phyloP scores from a whole-genome alignment of 805 yeast genomes.

The Clavispora carvajalis region DNA sequence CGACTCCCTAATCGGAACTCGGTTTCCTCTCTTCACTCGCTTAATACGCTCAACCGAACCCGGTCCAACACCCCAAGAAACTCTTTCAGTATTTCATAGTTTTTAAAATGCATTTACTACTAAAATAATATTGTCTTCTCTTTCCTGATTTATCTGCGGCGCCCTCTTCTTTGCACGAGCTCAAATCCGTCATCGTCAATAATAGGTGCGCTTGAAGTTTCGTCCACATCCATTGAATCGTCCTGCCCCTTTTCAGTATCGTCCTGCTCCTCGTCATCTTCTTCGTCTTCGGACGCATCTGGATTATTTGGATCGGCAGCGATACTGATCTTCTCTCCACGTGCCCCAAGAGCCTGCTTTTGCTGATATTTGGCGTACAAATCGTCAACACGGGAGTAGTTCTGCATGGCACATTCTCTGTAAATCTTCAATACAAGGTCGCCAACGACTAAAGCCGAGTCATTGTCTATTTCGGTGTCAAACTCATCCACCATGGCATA shows the following conservation, averaged over 20 bases:
- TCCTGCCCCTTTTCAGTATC: constrained; percentile 17
- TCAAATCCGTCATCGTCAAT: constrained; percentile 96
- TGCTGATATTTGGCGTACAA: constrained; percentile 56
- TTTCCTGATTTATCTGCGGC: constrained; percentile 39
- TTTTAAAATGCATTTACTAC: background rate
- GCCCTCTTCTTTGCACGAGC: constrained; percentile 70
- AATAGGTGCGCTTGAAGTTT: constrained; percentile 47
- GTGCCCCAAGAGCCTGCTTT: constrained; percentile 37
- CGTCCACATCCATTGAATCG: constrained; percentile 29
- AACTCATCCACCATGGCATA: constrained; percentile 95
- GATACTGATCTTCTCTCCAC: constrained; percentile 38
- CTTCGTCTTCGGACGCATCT: constrained; percentile 44
- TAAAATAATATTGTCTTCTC: too few relatives aligned
- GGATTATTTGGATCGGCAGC: constrained; percentile 62
- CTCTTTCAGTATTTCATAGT: constrained; percentile 21
- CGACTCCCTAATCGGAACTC: constrained; percentile 22
- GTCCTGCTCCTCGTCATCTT: constrained; percentile 41
- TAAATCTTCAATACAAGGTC: constrained; percentile 60
- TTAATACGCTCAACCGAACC: constrained; percentile 36
- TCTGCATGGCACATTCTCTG: constrained; percentile 50
- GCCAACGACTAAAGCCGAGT: constrained; percentile 74
- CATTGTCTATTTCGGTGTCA: constrained; percentile 84
- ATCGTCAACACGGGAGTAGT: constrained; percentile 53
- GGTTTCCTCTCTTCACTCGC: constrained; percentile 33
- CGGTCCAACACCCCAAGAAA: constrained; percentile 28